Base-by-base conservation (phyloP, 257 asterid genomes). In the Thymus mandschuricus region DNA sequence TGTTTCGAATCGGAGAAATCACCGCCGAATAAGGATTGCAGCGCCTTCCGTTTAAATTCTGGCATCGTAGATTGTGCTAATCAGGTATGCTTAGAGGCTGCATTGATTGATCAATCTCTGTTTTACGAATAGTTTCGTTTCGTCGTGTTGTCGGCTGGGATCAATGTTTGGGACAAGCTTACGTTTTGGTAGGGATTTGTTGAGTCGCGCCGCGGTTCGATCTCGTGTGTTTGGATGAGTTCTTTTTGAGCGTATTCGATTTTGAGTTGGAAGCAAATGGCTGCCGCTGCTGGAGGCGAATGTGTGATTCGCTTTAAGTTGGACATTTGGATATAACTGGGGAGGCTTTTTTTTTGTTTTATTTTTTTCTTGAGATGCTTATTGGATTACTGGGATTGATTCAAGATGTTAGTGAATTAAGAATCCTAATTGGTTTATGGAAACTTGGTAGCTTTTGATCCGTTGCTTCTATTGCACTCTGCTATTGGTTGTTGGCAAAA, bases 71-170 rank as follows among this genome's bases (percentile, higher is more conserved):
- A 62, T 55, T 74, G 13, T 48, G 66, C 56, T 27, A 58, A 28
- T 70, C 77, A 71, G 91, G 91, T 86, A 79, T 72, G 38, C 71
- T 73, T 45, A 45, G 60, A 40, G 15, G 69, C 79, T 78, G 69
- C 84, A 75, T 80, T 80, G 79, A 81, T 81, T 74, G 72, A 72
- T 72, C 33, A n/a, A n/a, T n/a, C n/a, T n/a, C 72, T 46, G 12
- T 2, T 64, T 45, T 28, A 1, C 34, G 3, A 7, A 41, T 40
- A 34, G 61, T 68, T 76, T 69, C 64, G 44, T 29, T 63, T 60
- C 50, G 21, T 30, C 33, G 57, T 35, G 41, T 35, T 35, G 41
- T 35, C 6, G 2, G 56, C 68, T 57, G 31, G 38, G 76, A 66
- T 71, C 77, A 66, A 64, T 72, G 59, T 58, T 27, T 69, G 10